phyloP scores from a whole-genome alignment of 352 stramenopile species.

The Aphanomyces cochlioides region DNA sequence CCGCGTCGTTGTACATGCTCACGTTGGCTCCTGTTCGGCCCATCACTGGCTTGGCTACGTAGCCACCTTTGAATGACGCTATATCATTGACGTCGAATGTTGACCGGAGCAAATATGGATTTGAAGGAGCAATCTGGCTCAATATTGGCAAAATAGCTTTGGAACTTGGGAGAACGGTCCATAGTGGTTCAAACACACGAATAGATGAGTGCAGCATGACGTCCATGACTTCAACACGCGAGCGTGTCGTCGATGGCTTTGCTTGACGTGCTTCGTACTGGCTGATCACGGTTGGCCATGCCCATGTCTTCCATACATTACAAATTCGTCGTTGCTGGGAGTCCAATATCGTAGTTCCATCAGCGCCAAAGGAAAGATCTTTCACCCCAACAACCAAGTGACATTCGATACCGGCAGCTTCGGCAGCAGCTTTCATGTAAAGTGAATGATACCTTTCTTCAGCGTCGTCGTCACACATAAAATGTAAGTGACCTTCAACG shows the following conservation, averaged over 20 bases:
- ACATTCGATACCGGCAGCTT: slow-evolving; percentile 22
- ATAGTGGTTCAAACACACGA: slow-evolving; percentile 25
- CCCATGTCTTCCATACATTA: slow-evolving; percentile 31
- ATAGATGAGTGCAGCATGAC: slow-evolving; percentile 22
- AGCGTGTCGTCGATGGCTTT: background rate
- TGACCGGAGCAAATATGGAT: slow-evolving; percentile 20
- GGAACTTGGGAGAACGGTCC: slow-evolving; percentile 25
- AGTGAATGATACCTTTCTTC: slow-evolving; percentile 30
- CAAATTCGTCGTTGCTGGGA: slow-evolving; percentile 1
- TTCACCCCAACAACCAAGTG: slow-evolving; percentile 23
- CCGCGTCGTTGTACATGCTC: slow-evolving; percentile 19
- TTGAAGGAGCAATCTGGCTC: slow-evolving; percentile 10
- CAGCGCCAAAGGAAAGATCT: slow-evolving; percentile 1
- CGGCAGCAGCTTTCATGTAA: slow-evolving; percentile 29
- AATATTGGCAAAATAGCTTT: slow-evolving; percentile 26
- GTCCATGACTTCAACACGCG: slow-evolving; percentile 23
- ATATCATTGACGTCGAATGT: slow-evolving; percentile 13
- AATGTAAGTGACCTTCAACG: slow-evolving; percentile 22
- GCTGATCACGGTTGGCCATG: slow-evolving; percentile 28
- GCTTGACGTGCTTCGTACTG: slow-evolving; percentile 20
- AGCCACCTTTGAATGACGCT: slow-evolving; percentile 14
- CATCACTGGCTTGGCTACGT: slow-evolving; percentile 30
- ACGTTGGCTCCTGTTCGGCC: slow-evolving; percentile 28
- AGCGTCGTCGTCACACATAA: slow-evolving; percentile 26
- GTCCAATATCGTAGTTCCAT: slow-evolving; percentile 6